A percentile compares a stretch with the other conserved stretches of the same genome.
Evolutionary conservation across 1,284 basidiomycete genomes (phyloP).

Genomic region (Ceratobasidium theobromae): DNA sequence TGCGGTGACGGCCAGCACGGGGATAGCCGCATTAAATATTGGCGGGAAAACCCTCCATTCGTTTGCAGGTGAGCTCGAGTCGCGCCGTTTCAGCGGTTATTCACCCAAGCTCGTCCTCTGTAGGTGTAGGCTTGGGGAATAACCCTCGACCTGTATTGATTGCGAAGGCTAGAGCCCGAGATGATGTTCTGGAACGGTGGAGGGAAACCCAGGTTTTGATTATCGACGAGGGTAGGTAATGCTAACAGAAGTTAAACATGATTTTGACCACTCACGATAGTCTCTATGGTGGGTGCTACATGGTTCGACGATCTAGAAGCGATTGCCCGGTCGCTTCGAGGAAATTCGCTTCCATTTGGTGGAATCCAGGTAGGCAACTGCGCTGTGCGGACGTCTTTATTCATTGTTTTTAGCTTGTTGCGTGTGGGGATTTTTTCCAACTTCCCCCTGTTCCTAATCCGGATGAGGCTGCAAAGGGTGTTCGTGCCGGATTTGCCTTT

Average conservation of each 20-base stretch:
- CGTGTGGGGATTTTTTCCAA: slow-evolving; percentile 93
- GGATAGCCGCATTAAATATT: slow-evolving; percentile 60
- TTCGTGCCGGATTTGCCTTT: slow-evolving; percentile 66
- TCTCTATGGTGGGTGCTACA: slow-evolving; percentile 95
- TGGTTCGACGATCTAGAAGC: slow-evolving; percentile 85
- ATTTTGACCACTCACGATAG: no score
- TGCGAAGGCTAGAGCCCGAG: slow-evolving; percentile 75
- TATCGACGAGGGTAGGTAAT: slow-evolving; percentile 81
- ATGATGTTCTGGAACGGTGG: slow-evolving; percentile 69
- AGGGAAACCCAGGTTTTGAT: slow-evolving; percentile 76
- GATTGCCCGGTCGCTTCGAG: slow-evolving; percentile 65
- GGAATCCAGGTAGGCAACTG: slow-evolving; percentile 80
- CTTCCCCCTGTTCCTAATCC: slow-evolving; percentile 79
- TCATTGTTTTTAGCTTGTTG: slow-evolving; percentile 58
- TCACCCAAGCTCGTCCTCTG: no score
- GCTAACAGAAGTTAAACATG: not conserved
- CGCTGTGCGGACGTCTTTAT: slow-evolving; percentile 29
- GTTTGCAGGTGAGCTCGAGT: slow-evolving; percentile 49
- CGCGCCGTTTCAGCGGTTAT: not conserved
- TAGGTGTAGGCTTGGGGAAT: slow-evolving; percentile 70
- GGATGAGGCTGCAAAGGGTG: no score
- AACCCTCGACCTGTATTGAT: slow-evolving; percentile 66
- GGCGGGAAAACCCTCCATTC: slow-evolving; percentile 59
- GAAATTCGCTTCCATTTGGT: slow-evolving; percentile 74
- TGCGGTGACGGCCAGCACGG: slow-evolving; percentile 60